Base-by-base conservation (phyloP, 805 yeast genomes). In the Komagataella phaffii region DNA sequence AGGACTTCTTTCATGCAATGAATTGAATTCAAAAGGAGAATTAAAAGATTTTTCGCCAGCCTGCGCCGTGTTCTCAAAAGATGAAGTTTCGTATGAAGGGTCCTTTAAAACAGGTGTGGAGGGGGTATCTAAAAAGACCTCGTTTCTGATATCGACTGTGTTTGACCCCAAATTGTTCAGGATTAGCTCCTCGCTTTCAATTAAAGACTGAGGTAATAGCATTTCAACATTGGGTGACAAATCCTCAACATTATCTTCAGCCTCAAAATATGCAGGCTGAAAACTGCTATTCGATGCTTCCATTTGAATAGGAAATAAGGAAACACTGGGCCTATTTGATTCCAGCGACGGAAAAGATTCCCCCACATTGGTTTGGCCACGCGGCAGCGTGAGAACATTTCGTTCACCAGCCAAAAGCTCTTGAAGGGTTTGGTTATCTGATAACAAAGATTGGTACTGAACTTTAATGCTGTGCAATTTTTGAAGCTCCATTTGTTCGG, bases 401-500 rank as follows among this genome's bases (percentile, higher is more conserved):
- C 23, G 19, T 19, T 44, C 46, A 8, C 23, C 46, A 14, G 21
- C 48, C 19, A 50, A 3, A n/a, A 18, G 17, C 23, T 14, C 24
- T 40, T 52, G 53, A 56, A 51, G 24, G 54, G 55, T 48, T 8
- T 51, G 51, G 19, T 55, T 53, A 23, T 59, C 63, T 8, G 24
- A 24, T 18, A 53, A 53, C 14, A 57, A 19, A 4, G 43, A 17
- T 17, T 58, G 56, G 49, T 46, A 52, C 30, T 60, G 57, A 17
- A 57, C 59, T 21, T 61, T 56, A 40, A 63, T 55, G 17, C 59
- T 53, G 18, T 61, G 57, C 51, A 67, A 61, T 44, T 63, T 59
- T 10, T 58, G 55, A 30, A 61, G 66, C 52, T 70, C 74, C 43
- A 62, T 60, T 53, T 68, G 70, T 51, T 68, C 73, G 40, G 63